Evolutionary conservation across 352 stramenopile species (phyloP).

Genomic region (Lagenidium sp.): DNA sequence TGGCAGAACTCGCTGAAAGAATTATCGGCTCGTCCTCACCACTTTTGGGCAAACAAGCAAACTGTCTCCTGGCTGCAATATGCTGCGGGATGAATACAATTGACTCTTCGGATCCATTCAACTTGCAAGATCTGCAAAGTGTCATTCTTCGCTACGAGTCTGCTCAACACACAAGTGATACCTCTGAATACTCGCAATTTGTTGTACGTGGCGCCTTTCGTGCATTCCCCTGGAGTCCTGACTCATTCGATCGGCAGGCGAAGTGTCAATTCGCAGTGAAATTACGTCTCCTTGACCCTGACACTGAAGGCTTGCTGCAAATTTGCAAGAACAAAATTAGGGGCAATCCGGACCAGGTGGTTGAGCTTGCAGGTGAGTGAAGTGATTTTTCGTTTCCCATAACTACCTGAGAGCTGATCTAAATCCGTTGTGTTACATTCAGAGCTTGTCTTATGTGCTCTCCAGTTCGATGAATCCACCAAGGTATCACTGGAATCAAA

Average conservation of each 20-base stretch:
- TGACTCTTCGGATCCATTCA: constrained; percentile 26
- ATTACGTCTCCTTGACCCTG: constrained; percentile 42
- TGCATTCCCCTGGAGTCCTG: too few species aligned
- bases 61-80: constrained; percentile 53
- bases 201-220: too few species aligned
- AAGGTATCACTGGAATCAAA: too few species aligned
- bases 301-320: constrained; percentile 38
- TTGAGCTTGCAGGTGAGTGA: constrained; percentile 42
- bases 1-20: constrained; percentile 32
- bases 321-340: constrained; percentile 35
- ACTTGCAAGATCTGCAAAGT: constrained; percentile 26
- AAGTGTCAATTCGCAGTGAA: constrained; percentile 45
- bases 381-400: neutral
- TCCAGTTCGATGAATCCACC: constrained; percentile 40
- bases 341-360: constrained; percentile 21
- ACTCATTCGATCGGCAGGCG: constrained; percentile 16
- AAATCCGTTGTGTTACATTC: too few species aligned
- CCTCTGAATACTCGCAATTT: too few species aligned
- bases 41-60: constrained; percentile 19
- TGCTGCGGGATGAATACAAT: constrained; percentile 43
- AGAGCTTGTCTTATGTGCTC: constrained; percentile 58
- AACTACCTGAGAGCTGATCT: too few species aligned
- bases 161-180: constrained; percentile 5
- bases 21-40: constrained; percentile 27
- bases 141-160: constrained; percentile 32